Percentiles rank a stretch among this genome's conserved stretches.
Evolutionary conservation across 129 eudicot genomes (phyloP).

Genomic region (Scalesia atractyloides): DNA sequence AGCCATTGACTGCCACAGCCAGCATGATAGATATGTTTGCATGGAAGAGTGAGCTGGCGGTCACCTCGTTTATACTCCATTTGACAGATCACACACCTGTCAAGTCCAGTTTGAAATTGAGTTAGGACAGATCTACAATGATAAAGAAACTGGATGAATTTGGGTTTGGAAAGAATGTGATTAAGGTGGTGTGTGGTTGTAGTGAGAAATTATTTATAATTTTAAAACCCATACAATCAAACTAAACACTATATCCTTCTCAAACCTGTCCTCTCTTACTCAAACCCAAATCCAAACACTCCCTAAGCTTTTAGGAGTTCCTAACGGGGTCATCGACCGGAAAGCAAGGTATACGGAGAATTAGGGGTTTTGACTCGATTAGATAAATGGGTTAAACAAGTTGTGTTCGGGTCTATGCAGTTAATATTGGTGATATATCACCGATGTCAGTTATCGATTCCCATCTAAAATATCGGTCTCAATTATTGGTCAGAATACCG

Average conservation of each 20-base stretch:
- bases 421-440: no score
- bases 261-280: no score
- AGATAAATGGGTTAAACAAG: background rate
- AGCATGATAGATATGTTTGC: constrained; percentile 87
- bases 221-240: background rate
- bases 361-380: background rate
- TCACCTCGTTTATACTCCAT: constrained; percentile 93
- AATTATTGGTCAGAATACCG: no score
- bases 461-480: no score
- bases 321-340: background rate
- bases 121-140: constrained; percentile 9
- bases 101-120: constrained; percentile 11
- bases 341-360: background rate
- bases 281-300: background rate
- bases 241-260: background rate
- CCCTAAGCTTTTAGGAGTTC: background rate
- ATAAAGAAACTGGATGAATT: background rate
- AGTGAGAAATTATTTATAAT: background rate
- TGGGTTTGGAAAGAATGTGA: background rate
- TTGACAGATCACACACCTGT: constrained; percentile 96
- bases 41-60: constrained; percentile 77
- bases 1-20: constrained; percentile 91
- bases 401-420: background rate
- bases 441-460: no score
- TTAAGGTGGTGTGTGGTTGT: background rate